Percentiles rank a stretch among this genome's conserved stretches.
Evolutionary conservation across 495 filamentous ascomycete species (phyloP).

Genomic region (Penicillium simplicissimum): DNA sequence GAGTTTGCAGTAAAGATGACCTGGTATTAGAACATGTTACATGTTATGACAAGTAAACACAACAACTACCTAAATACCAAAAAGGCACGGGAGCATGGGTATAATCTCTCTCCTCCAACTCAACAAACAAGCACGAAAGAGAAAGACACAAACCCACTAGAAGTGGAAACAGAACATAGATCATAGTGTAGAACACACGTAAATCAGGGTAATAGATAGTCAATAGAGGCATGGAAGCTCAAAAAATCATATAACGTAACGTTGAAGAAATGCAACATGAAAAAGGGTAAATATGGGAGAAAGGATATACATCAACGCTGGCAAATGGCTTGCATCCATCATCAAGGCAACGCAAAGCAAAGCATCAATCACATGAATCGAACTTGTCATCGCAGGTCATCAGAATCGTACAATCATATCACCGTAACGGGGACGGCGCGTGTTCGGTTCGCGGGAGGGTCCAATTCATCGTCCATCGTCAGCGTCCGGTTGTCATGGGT

Average conservation of each 20-base stretch:
- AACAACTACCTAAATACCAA: slow-evolving; percentile 5
- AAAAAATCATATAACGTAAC: neutral
- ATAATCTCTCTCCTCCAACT: slow-evolving; percentile 8
- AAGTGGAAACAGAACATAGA: slow-evolving; percentile 4
- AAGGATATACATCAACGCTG: slow-evolving; percentile 27
- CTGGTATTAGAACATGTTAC: slow-evolving; percentile 27
- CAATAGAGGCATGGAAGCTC: no score
- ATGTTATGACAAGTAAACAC: slow-evolving; percentile 26
- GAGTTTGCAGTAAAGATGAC: slow-evolving; percentile 22
- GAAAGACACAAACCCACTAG: slow-evolving; percentile 13
- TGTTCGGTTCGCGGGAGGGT: neutral
- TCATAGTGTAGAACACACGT: neutral
- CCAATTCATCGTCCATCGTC: neutral
- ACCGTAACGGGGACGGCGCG: slow-evolving; percentile 34
- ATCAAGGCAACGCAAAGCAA: slow-evolving; percentile 21
- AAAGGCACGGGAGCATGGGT: slow-evolving; percentile 1
- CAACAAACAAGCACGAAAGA: slow-evolving; percentile 15
- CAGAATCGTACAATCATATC: slow-evolving; percentile 53
- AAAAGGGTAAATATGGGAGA: slow-evolving; percentile 11
- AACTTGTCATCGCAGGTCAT: slow-evolving; percentile 49
- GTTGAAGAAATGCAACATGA: neutral
- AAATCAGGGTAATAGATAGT: no score
- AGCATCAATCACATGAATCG: slow-evolving; percentile 33
- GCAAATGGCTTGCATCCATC: slow-evolving; percentile 15
- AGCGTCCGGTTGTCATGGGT: neutral